A percentile compares a stretch with the other conserved stretches of the same genome.
Conservation (phyloP, 495 filamentous ascomycete species). For the Podospora anserina region DNA sequence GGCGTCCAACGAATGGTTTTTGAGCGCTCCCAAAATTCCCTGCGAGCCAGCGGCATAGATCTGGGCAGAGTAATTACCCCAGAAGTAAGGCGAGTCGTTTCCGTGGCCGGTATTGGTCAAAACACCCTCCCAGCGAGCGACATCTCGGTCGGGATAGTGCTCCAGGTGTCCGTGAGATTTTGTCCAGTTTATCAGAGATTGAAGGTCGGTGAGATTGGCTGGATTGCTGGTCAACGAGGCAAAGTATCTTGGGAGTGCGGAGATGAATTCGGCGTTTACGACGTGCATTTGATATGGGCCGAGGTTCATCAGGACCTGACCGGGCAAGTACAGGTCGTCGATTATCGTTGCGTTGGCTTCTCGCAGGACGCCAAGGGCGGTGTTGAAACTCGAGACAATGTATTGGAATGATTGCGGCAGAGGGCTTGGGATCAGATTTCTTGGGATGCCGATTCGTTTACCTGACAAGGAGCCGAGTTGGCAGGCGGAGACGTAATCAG, state of each 20-base stretch:
- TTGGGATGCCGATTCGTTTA: constrained; percentile 59
- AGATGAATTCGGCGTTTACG: constrained; percentile 42
- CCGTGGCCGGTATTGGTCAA: constrained; percentile 15
- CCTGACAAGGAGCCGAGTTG: constrained; percentile 59
- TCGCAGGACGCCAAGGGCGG: not conserved
- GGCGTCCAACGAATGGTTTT: constrained; percentile 35
- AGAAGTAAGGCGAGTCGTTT: constrained; percentile 10
- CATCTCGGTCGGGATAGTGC: constrained; percentile 34
- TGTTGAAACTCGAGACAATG: not conserved
- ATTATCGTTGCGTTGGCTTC: not conserved
- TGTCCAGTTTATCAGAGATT: constrained; percentile 36
- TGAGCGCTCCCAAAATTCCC: not conserved
- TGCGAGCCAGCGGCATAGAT: constrained; percentile 23
- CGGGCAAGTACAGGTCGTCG: constrained; percentile 11
- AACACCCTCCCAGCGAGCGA: constrained; percentile 35
- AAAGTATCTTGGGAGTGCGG: constrained; percentile 45
- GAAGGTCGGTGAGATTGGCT: constrained; percentile 38
- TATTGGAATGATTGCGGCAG: not conserved
- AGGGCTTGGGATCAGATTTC: constrained; percentile 33
- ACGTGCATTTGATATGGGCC: constrained; percentile 12
- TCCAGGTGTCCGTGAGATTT: constrained; percentile 18
- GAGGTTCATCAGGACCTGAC: not conserved
- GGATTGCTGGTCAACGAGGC: constrained; percentile 47
- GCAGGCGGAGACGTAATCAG: constrained; percentile 46
- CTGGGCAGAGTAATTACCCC: constrained; percentile 18